A percentile compares a stretch with the other conserved stretches of the same genome.
These are phyloP conservation scores for Phoma sp. DNA, from an alignment of 2,329 filamentous ascomycete species.

Conservation along the genomic window DNA sequence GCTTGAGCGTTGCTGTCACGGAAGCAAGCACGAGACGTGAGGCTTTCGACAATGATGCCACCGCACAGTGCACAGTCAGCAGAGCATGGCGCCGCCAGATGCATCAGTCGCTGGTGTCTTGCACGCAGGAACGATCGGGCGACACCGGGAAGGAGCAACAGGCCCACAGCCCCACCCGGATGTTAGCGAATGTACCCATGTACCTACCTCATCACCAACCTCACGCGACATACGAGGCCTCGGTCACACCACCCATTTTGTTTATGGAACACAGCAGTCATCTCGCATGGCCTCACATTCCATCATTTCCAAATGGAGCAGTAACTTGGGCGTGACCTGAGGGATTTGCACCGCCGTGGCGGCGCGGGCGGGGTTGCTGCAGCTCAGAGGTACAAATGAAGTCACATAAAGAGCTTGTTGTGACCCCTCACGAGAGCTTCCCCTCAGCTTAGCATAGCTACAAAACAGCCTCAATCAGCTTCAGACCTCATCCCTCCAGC, in stretches of 20 bases:
- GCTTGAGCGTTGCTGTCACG: neutral
- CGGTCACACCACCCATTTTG: conserved; percentile 9
- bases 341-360: conserved; percentile 20
- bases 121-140: conserved; percentile 2
- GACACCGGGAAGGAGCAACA: conserved; percentile 1
- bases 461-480: conserved; percentile 1
- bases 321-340: conserved; percentile 44
- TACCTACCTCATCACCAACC: conserved; percentile 1
- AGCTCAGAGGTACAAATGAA: conserved; percentile 38
- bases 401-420: conserved; percentile 43
- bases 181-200: conserved; percentile 6
- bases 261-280: neutral
- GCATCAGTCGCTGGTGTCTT: neutral
- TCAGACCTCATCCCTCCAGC: neutral
- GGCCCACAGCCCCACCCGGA: conserved; percentile 13
- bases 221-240: conserved; percentile 8
- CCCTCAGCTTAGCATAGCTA: conserved; percentile 28
- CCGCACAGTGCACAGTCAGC: conserved; percentile 9
- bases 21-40: neutral
- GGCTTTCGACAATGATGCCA: neutral
- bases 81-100: conserved; percentile 1
- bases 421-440: conserved; percentile 43
- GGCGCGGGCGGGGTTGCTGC: conserved; percentile 34
- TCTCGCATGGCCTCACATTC: conserved; percentile 1
- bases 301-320: neutral